Base-by-base conservation (phyloP, 1,284 basidiomycete species). In the Farysia itapuensis region DNA sequence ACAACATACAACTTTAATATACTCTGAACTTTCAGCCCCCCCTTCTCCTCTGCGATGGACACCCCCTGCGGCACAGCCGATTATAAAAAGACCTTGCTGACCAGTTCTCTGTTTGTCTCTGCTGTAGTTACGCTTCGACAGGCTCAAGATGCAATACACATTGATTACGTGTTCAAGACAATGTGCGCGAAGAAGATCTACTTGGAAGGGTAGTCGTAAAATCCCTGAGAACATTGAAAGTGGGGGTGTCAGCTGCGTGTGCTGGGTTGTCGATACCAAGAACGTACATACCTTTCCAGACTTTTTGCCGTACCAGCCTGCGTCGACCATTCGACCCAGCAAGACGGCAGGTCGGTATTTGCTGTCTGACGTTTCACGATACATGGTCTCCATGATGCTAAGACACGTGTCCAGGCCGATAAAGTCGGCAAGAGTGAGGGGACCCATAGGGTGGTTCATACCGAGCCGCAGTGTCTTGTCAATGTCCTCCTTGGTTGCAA, bases 391-490 rank as follows among this genome's bases (percentile, higher is more conserved):
- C 64, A 67, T 68, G 52, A 74, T 72, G 28, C 49, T 66, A 23
- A 54, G 23, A 13, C 95, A 82, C 0, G 90, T 92, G 74, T 89
- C 84, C 24, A 94, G 84, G 23, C 91, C 91, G 64, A 95, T 94
- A 78, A 89, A 90, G 68, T 74, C 72, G 5, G 77, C 77, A 19
- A 78, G 50, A 7, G 45, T 51, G 13, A 78, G 50, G 2, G 75
- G 75, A 13, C 93, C 93, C 90, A 95, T 95, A 1, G 92, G 92
- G 73, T 96, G 92, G 54, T 86, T 88, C 90, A 95, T 96, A 35
- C 93, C 94, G 14, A 95, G 81, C 70, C 86, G 86, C 43, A 97
- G 83, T 0, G 90, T 95, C 63, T 86, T 90, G 79, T 97, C 94
- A 59, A 97, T 96, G 75, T 97, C 91, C 48, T 96, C 91, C 32